A percentile compares a stretch with the other conserved stretches of the same genome.
These are phyloP conservation scores for Trichoderma reesei DNA, from an alignment of 495 filamentous ascomycete species.

Conservation along the genomic window DNA sequence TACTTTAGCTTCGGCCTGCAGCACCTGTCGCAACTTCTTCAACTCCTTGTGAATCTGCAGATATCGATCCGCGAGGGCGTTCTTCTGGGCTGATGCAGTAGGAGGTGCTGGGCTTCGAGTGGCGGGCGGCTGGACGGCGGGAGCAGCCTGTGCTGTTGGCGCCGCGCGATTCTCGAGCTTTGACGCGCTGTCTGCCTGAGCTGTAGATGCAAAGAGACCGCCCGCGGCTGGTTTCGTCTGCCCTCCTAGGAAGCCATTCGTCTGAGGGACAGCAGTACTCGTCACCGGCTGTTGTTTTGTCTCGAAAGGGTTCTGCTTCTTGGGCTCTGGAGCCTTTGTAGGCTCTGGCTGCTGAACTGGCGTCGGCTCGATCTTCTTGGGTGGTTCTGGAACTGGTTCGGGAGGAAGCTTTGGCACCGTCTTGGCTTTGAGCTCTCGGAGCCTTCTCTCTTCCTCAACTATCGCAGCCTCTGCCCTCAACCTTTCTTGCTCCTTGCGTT, in stretches of 20 bases:
- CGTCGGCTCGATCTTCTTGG: constrained; percentile 6
- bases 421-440: constrained; percentile 32
- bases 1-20: constrained; percentile 39
- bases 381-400: constrained; percentile 25
- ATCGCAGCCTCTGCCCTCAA: constrained; percentile 35
- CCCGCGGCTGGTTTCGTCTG: background rate
- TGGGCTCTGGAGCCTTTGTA: background rate
- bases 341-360: background rate
- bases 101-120: constrained; percentile 13
- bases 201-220: background rate
- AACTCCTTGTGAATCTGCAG: constrained; percentile 60
- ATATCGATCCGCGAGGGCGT: constrained; percentile 42
- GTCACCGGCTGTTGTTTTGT: background rate
- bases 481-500: constrained; percentile 42
- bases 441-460: constrained; percentile 30
- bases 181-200: background rate
- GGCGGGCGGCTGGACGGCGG: constrained; percentile 9
- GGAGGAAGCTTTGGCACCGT: constrained; percentile 33
- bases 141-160: background rate
- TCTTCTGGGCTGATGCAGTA: constrained; percentile 6
- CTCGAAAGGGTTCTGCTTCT: background rate
- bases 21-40: constrained; percentile 56
- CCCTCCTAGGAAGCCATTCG: background rate
- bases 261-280: background rate
- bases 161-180: background rate